Evolutionary conservation across 257 asterid species (phyloP).

Genomic region (Jasminum sambac): DNA sequence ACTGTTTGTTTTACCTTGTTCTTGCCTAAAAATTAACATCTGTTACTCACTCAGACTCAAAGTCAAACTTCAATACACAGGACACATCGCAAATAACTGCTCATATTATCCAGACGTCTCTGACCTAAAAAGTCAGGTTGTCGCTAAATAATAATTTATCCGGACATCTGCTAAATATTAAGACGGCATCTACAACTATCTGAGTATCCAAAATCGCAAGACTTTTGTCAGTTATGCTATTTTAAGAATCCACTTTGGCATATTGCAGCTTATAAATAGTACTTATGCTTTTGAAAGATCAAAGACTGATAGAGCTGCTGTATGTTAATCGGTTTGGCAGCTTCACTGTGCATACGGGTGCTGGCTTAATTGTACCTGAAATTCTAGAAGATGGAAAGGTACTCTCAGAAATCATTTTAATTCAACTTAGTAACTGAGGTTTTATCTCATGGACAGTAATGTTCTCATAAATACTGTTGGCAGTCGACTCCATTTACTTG

Average conservation of each 20-base stretch:
- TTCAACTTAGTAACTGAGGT: neutral
- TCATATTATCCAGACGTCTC: neutral
- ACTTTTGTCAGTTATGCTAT: neutral
- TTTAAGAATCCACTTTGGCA: neutral
- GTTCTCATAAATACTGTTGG: neutral
- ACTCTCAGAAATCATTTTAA: conserved; percentile 15
- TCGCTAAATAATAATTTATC: too few species aligned
- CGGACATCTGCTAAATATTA: neutral
- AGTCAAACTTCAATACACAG: neutral
- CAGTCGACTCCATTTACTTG: neutral
- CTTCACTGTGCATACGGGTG: conserved; percentile 85
- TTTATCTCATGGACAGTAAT: neutral
- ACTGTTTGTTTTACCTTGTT: too few species aligned
- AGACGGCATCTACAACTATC: neutral
- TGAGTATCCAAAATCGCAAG: neutral
- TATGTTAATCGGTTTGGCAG: conserved; percentile 42
- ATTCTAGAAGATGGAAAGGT: conserved; percentile 93
- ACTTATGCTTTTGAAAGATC: neutral
- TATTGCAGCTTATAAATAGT: conserved; percentile 2
- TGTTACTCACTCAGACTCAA: too few species aligned
- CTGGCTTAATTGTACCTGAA: conserved; percentile 90
- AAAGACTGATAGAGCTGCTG: neutral
- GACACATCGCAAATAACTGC: neutral
- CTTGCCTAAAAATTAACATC: too few species aligned
- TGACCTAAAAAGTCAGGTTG: too few species aligned